phyloP scores from a whole-genome alignment of 306 rosid species.

The Parietaria judaica region DNA sequence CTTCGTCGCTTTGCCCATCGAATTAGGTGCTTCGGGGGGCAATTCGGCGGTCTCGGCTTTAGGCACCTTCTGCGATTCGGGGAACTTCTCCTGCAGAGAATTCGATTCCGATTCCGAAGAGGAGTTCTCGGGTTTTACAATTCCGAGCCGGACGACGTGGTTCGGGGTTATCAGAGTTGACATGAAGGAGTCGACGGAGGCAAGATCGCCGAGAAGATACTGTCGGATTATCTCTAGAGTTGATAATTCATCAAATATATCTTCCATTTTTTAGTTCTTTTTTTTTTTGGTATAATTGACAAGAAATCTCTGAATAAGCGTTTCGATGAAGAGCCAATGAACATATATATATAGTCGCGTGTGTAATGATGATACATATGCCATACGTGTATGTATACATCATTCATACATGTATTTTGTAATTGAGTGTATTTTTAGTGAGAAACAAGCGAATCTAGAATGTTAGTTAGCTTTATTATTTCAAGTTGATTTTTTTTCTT shows the following conservation, averaged over 20 bases:
- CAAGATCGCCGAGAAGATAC: slow-evolving; percentile 31
- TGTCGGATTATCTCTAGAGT: slow-evolving; percentile 31
- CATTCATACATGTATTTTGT: background rate
- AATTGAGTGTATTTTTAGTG: too few relatives aligned
- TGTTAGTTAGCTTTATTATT: too few relatives aligned
- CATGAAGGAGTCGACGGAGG: slow-evolving; percentile 17
- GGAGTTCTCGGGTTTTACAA: slow-evolving; percentile 41
- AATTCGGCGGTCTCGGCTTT: slow-evolving; percentile 11
- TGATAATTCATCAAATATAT: slow-evolving; percentile 23
- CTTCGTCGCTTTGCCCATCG: slow-evolving; percentile 12
- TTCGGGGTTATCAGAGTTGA: background rate
- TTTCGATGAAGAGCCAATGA: background rate
- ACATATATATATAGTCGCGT: background rate
- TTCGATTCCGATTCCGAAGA: slow-evolving; percentile 30
- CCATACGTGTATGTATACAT: background rate
- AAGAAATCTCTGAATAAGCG: background rate
- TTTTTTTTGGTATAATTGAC: background rate
- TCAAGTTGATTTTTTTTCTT: too few relatives aligned
- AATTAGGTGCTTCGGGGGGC: background rate
- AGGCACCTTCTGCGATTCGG: slow-evolving; percentile 17
- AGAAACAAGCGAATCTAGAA: too few relatives aligned
- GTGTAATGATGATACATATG: background rate
- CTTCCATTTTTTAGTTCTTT: background rate
- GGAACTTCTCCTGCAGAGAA: slow-evolving; percentile 12
- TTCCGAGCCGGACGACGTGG: background rate